Evolutionary conservation across 2,329 filamentous ascomycete species (phyloP).

Genomic region (Xylariaceae sp.): DNA sequence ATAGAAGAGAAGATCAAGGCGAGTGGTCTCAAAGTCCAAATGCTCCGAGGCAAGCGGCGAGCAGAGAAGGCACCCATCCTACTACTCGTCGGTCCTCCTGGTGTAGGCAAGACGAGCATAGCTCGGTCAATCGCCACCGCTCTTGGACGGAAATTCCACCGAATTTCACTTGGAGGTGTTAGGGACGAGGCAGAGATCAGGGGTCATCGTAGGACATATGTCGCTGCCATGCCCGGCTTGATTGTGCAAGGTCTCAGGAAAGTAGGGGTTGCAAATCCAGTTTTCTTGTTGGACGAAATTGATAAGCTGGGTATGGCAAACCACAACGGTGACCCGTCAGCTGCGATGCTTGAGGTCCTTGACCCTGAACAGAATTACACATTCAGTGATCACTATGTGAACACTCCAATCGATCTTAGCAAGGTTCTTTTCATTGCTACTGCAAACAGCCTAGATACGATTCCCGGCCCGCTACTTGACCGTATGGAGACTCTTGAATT

Average conservation of each 20-base stretch:
- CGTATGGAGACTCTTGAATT: slow-evolving; percentile 96
- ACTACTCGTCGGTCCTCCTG: slow-evolving; percentile 89
- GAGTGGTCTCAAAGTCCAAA: slow-evolving; percentile 70
- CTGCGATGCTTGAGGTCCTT: slow-evolving; percentile 96
- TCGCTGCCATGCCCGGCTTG: slow-evolving; percentile 97
- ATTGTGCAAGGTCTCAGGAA: slow-evolving; percentile 95
- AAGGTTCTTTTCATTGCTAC: slow-evolving; percentile 98
- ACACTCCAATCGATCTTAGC: slow-evolving; percentile 92
- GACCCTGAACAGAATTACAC: slow-evolving; percentile 96
- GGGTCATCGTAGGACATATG: slow-evolving; percentile 93
- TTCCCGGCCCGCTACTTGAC: slow-evolving; percentile 90
- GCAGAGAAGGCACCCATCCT: slow-evolving; percentile 96
- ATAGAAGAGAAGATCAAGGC: slow-evolving; percentile 49
- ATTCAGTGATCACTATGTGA: slow-evolving; percentile 96
- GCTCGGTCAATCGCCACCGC: slow-evolving; percentile 93
- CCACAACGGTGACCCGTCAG: slow-evolving; percentile 93
- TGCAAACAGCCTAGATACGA: slow-evolving; percentile 92
- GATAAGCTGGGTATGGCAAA: slow-evolving; percentile 94
- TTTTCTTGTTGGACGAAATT: slow-evolving; percentile 95
- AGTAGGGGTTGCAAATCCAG: slow-evolving; percentile 92
- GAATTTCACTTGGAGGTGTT: slow-evolving; percentile 94
- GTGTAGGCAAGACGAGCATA: slow-evolving; percentile 94
- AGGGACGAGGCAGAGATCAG: slow-evolving; percentile 96
- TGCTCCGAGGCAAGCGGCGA: slow-evolving; percentile 82
- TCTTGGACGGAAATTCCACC: slow-evolving; percentile 92